Evolutionary conservation across 2,329 filamentous ascomycete species (phyloP).

Genomic region (Daldinia eschscholtzii): DNA sequence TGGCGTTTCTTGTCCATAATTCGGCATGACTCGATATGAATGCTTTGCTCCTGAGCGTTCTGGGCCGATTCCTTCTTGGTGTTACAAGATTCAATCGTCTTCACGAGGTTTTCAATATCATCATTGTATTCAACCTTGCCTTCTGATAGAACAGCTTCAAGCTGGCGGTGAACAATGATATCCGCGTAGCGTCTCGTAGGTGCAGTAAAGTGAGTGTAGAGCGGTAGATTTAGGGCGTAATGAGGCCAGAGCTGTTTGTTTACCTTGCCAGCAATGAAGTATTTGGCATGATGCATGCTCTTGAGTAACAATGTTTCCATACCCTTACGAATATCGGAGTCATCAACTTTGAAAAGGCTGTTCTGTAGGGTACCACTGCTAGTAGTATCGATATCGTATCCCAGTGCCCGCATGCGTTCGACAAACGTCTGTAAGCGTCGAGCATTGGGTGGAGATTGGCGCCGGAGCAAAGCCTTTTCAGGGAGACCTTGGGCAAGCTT

Average conservation of each 20-base stretch:
- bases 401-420: constrained; percentile 91
- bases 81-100: constrained; percentile 96
- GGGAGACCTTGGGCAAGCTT: constrained; percentile 83
- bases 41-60: constrained; percentile 97
- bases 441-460: constrained; percentile 86
- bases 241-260: constrained; percentile 83
- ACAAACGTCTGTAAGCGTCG: constrained; percentile 91
- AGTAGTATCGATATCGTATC: constrained; percentile 88
- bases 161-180: constrained; percentile 93
- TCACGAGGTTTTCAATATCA: constrained; percentile 87
- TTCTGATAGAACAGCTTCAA: constrained; percentile 86
- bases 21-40: constrained; percentile 97
- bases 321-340: constrained; percentile 90
- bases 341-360: constrained; percentile 93
- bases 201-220: constrained; percentile 98
- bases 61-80: constrained; percentile 99
- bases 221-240: constrained; percentile 90
- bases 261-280: constrained; percentile 87
- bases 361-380: constrained; percentile 94
- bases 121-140: constrained; percentile 87
- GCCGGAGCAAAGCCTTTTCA: constrained; percentile 91
- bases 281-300: constrained; percentile 96
- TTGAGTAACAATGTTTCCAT: constrained; percentile 98
- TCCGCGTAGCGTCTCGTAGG: constrained; percentile 95
- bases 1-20: constrained; percentile 93